Percentiles rank a stretch among this genome's conserved stretches.
phyloP scores from a whole-genome alignment of 345 rosid genomes.

The Camelina neglecta region DNA sequence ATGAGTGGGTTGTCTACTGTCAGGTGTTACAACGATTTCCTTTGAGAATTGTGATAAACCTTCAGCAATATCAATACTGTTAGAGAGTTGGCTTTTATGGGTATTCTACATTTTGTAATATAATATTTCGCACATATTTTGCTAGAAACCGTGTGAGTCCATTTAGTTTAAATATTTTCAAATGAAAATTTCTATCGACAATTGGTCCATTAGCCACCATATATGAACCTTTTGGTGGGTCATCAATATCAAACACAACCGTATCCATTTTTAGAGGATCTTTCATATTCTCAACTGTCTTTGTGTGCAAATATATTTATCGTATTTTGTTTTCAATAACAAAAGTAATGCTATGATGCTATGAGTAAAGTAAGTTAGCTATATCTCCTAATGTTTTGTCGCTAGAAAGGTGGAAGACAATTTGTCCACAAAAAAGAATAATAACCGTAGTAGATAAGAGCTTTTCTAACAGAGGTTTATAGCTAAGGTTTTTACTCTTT shows the following conservation, averaged over 20 bases:
- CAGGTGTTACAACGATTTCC: too few species aligned
- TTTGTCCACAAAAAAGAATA: not conserved
- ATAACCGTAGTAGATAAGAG: not conserved
- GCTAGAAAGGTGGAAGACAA: not conserved
- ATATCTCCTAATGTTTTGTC: not conserved
- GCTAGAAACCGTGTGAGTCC: slow-evolving; percentile 43
- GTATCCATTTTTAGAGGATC: not conserved
- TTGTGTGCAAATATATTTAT: not conserved
- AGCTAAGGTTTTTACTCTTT: too few species aligned
- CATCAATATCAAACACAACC: slow-evolving; percentile 27
- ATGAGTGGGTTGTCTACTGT: too few species aligned
- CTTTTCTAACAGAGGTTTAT: too few species aligned
- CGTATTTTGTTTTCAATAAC: not conserved
- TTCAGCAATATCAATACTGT: too few species aligned
- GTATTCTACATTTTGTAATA: too few species aligned
- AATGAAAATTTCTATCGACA: slow-evolving; percentile 3
- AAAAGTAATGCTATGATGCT: not conserved
- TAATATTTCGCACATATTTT: not conserved
- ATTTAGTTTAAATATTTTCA: not conserved
- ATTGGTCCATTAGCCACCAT: slow-evolving; percentile 20
- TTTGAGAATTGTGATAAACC: too few species aligned
- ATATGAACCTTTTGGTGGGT: slow-evolving; percentile 30
- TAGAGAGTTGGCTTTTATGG: too few species aligned
- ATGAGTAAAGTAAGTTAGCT: not conserved
- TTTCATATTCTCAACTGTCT: not conserved